Evolutionary conservation across 1,284 basidiomycete genomes (phyloP).

Genomic region (Fomitopsis betulina): DNA sequence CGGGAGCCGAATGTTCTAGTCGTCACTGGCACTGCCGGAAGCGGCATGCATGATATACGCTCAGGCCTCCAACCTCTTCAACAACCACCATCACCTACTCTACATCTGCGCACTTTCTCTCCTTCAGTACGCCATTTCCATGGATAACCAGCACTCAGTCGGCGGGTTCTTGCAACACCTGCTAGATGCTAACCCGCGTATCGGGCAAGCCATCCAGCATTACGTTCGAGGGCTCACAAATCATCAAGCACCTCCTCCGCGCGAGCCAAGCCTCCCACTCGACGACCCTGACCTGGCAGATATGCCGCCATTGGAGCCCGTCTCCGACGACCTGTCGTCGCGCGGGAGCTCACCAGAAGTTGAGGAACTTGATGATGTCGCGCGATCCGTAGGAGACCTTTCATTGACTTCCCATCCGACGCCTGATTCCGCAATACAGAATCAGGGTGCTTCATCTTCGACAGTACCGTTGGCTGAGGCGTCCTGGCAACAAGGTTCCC

Average conservation of each 20-base stretch:
- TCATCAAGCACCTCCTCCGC: slow-evolving; percentile 1
- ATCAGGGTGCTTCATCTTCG: background rate
- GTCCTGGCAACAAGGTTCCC: too few species aligned
- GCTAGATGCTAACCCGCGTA: slow-evolving; percentile 12
- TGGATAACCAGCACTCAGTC: slow-evolving; percentile 16
- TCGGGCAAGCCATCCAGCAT: slow-evolving; percentile 13
- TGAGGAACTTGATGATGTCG: slow-evolving; percentile 6
- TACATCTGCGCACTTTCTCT: background rate
- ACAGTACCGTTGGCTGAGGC: background rate
- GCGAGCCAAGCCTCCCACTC: background rate
- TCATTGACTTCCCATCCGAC: slow-evolving; percentile 4
- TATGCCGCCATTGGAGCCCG: slow-evolving; percentile 6
- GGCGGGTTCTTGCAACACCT: slow-evolving; percentile 14
- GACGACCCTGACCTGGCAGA: slow-evolving; percentile 2
- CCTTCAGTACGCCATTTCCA: slow-evolving; percentile 9
- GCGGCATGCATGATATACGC: background rate
- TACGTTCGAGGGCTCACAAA: slow-evolving; percentile 13
- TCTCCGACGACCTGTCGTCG: background rate
- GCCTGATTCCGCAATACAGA: slow-evolving; percentile 2
- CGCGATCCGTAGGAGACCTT: slow-evolving; percentile 4
- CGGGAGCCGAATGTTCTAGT: slow-evolving; percentile 10
- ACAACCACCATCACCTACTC: slow-evolving; percentile 12
- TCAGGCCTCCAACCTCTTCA: slow-evolving; percentile 5
- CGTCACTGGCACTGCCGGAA: background rate
- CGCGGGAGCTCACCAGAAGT: slow-evolving; percentile 2